Evolutionary conservation across 1,284 basidiomycete genomes (phyloP).

Genomic region (Microstroma glucosiphilum): DNA sequence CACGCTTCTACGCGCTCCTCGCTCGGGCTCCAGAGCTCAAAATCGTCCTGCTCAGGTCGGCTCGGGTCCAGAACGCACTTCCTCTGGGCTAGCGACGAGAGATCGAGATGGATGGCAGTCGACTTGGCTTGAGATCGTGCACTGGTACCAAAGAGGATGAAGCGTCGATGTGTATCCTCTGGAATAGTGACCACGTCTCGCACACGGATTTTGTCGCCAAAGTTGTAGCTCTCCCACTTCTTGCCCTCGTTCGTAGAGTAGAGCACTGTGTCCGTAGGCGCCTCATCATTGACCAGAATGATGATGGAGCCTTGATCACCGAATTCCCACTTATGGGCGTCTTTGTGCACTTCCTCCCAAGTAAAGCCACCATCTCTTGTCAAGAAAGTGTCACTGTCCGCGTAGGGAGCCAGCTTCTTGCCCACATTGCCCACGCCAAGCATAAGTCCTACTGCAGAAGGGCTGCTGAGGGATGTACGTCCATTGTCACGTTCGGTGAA

Average conservation of each 20-base stretch:
- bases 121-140: constrained; percentile 56
- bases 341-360: constrained; percentile 97
- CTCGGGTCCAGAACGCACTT: constrained; percentile 37
- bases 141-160: constrained; percentile 73
- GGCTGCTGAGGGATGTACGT: constrained; percentile 82
- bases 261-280: constrained; percentile 77
- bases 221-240: constrained; percentile 80
- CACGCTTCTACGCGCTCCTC: constrained; percentile 43
- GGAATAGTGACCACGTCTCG: constrained; percentile 78
- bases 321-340: constrained; percentile 95
- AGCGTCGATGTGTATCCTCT: constrained; percentile 79
- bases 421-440: constrained; percentile 98
- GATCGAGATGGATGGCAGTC: constrained; percentile 81
- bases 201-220: constrained; percentile 72
- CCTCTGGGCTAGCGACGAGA: constrained; percentile 60
- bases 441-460: constrained; percentile 82
- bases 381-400: constrained; percentile 87
- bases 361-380: constrained; percentile 93
- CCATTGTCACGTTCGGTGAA: constrained; percentile 89
- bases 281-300: constrained; percentile 89
- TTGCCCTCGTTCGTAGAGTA: constrained; percentile 84
- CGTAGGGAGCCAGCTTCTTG: constrained; percentile 70
- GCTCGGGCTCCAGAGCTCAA: constrained; percentile 48
- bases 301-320: constrained; percentile 93
- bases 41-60: constrained; percentile 38